Percentiles rank a stretch among this genome's conserved stretches.
These are phyloP conservation scores for Spathaspora arborariae DNA, from an alignment of 805 yeast genomes.

Conservation along the genomic window DNA sequence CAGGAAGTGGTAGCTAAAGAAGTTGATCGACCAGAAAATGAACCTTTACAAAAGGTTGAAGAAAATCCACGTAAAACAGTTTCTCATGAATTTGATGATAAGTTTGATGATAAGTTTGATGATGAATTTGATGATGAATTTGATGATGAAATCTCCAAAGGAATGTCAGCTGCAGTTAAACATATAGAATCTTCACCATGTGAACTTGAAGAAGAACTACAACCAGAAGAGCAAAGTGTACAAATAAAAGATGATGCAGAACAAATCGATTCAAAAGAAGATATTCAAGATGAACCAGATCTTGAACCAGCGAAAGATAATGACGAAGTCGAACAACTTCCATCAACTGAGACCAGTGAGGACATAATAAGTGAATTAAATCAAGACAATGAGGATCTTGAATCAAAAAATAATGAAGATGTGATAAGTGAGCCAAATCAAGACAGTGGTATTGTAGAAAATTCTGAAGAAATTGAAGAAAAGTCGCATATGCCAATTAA, in stretches of 20 bases:
- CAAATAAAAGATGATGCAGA: background rate
- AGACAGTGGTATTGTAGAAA: background rate
- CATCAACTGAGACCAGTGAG: too few species aligned
- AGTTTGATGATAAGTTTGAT: background rate
- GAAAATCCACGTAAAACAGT: background rate
- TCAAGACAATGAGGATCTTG: background rate
- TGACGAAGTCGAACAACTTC: too few species aligned
- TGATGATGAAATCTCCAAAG: background rate
- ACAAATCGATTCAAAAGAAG: too few species aligned
- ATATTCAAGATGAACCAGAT: too few species aligned
- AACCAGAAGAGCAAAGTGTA: background rate
- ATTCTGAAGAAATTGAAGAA: background rate
- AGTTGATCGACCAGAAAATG: background rate
- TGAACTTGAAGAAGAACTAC: slow-evolving; percentile 11
- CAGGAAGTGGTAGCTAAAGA: background rate
- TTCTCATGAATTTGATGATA: background rate
- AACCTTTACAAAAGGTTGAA: background rate
- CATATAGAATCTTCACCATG: background rate
- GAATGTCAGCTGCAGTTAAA: background rate
- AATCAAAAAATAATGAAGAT: too few species aligned
- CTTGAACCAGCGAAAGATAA: too few species aligned
- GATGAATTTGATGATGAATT: background rate
- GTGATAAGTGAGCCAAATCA: background rate
- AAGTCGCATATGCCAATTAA: background rate
- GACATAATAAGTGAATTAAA: background rate